phyloP scores from a whole-genome alignment of 169 alveolate genomes.

The Eimeria brunetti region DNA sequence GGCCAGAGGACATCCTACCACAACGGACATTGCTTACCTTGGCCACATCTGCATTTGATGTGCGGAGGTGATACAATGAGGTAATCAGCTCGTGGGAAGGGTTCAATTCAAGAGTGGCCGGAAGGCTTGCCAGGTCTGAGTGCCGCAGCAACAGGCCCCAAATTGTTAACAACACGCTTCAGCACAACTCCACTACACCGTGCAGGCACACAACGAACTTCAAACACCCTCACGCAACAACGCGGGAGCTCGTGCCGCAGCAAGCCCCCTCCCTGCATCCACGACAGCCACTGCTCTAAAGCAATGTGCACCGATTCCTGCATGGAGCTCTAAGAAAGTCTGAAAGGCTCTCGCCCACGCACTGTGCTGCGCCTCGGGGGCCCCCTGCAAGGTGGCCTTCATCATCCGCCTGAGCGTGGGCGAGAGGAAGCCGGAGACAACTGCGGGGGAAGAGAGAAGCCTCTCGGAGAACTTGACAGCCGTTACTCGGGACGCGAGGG shows the following conservation, averaged over 20 bases:
- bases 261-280: neutral
- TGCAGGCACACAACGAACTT: neutral
- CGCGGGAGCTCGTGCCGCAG: neutral
- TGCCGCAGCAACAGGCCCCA: neutral
- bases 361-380: conserved; percentile 83
- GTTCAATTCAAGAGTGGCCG: conserved; percentile 91
- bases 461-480: conserved; percentile 93
- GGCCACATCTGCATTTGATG: conserved; percentile 87
- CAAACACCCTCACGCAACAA: neutral
- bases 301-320: neutral
- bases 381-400: conserved; percentile 82
- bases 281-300: neutral
- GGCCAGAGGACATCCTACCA: no score
- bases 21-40: conserved; percentile 79
- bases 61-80: conserved; percentile 86
- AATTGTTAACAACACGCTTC: neutral
- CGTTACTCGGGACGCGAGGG: conserved; percentile 87
- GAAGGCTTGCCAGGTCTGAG: conserved; percentile 83
- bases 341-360: neutral
- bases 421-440: conserved; percentile 92
- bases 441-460: conserved; percentile 92
- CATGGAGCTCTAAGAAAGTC: neutral
- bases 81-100: conserved; percentile 87
- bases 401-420: conserved; percentile 87
- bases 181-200: neutral